Evolutionary conservation across 768 basidiomycete species (phyloP), one percentile per base, ranked within the genome.

Genomic region (Mycena amicta): DNA sequence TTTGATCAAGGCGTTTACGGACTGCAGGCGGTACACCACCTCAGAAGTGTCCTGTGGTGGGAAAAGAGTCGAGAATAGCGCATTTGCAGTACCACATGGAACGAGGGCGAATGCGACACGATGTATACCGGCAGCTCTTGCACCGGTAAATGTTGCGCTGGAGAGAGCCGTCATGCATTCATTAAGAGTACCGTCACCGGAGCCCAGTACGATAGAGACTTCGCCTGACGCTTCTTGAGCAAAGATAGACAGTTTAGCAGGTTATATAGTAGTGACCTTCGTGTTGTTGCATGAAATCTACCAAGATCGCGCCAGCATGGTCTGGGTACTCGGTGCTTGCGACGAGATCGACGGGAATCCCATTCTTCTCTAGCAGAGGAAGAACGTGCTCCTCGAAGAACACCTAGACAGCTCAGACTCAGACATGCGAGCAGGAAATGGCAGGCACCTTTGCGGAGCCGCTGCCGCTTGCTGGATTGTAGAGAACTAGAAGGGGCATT

Each of bases 131-230:
- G 13, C 22, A 23, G 13, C 31, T 12, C 50, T 26, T n/a, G 58
- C 62, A 20, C 65, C 69, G 22, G 63, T 68, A 39, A 67, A 51
- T 18, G 62, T 31, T 18, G 66, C 62, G 23, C 68, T 67, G 33
- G 77, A 71, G 30, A 92, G 68, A 12, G 79, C 79, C 60, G 89
- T 90, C 68, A 95, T 79, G 61, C 96, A 83, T 66, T 98, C 95
- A 70, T 96, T 92, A 37, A 94, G 77, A 1, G 95, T 97, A 18
- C 95, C 95, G 71, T 98, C 95, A 6, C 95, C 95, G 4, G 95
- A 93, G 16, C 82, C 83, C 25, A 94, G 76, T 51, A 90, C 68
- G 47, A 90, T 68, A 0, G 80, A 80, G 52, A 82, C 57, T 27
- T 71, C 70, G 26, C 53, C 62, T 47, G 50, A 50, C 22, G 33